These are phyloP conservation scores for Ustilago vetiveriae DNA, from an alignment of 1,284 basidiomycete genomes.

Conservation along the genomic window DNA sequence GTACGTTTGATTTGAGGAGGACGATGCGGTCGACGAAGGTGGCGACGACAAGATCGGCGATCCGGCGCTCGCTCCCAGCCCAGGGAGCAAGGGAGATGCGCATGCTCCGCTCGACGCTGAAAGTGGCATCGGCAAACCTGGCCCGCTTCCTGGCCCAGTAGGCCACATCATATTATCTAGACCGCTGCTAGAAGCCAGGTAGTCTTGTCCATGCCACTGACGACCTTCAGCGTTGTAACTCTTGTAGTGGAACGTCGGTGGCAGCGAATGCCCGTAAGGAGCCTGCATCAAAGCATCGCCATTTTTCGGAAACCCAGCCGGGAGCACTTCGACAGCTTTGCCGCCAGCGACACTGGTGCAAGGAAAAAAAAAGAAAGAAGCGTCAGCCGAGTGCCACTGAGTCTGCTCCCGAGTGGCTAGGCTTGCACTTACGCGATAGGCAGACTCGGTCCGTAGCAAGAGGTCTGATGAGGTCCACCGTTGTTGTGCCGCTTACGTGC, in stretches of 20 bases:
- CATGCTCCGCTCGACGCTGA: background rate
- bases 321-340: constrained; percentile 19
- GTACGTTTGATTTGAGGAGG: constrained; percentile 21
- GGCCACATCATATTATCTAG: constrained; percentile 46
- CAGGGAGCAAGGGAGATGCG: background rate
- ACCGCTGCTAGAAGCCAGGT: background rate
- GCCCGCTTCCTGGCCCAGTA: background rate
- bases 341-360: constrained; percentile 20
- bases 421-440: constrained; percentile 34
- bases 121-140: background rate
- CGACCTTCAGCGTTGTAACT: constrained; percentile 9
- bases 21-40: constrained; percentile 30
- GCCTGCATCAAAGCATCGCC: background rate
- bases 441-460: constrained; percentile 41
- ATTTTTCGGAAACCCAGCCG: too few species aligned
- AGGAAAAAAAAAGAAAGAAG: too few species aligned
- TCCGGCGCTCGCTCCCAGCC: constrained; percentile 8
- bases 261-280: background rate
- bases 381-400: background rate
- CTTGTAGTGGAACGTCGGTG: constrained; percentile 27
- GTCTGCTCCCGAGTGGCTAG: background rate
- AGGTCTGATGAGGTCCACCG: constrained; percentile 39
- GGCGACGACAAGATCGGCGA: constrained; percentile 35
- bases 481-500: constrained; percentile 46
- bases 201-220: constrained; percentile 14